phyloP scores from a whole-genome alignment of 345 rosid genomes.

The Populus pruinosa region DNA sequence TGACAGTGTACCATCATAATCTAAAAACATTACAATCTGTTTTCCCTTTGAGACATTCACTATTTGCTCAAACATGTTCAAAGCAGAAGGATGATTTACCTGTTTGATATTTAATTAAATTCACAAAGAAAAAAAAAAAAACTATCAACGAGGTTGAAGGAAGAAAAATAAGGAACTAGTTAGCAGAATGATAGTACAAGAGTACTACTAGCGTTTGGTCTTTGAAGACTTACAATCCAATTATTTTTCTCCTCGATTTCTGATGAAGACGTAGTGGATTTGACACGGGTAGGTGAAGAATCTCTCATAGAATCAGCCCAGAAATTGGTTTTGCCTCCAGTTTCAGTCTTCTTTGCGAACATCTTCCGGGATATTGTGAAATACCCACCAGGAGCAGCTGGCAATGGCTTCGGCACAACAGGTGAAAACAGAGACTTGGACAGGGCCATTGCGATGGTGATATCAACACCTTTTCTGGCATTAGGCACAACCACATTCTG shows the following conservation, averaged over 20 bases:
- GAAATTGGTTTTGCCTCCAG: conserved; percentile 42
- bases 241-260: conserved; percentile 35
- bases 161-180: background rate
- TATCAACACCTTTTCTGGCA: background rate
- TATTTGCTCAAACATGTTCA: conserved; percentile 66
- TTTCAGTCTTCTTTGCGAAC: background rate
- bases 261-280: conserved; percentile 37
- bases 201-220: background rate
- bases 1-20: conserved; percentile 93
- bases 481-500: conserved; percentile 15
- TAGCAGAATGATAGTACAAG: background rate
- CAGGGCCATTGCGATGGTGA: conserved; percentile 6
- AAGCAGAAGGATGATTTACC: conserved; percentile 77
- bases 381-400: background rate
- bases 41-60: conserved; percentile 66
- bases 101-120: conserved; percentile 17
- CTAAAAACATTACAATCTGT: conserved; percentile 86
- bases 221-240: conserved; percentile 54
- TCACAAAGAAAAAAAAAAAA: background rate
- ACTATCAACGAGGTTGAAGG: background rate
- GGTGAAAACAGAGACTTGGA: conserved; percentile 7
- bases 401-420: background rate
- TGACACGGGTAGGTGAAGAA: conserved; percentile 80
- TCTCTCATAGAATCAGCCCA: conserved; percentile 90
- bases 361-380: background rate